Evolutionary conservation across 1,139 yeast species (phyloP).

Genomic region (Chernovozyma sophiae-reginae): DNA sequence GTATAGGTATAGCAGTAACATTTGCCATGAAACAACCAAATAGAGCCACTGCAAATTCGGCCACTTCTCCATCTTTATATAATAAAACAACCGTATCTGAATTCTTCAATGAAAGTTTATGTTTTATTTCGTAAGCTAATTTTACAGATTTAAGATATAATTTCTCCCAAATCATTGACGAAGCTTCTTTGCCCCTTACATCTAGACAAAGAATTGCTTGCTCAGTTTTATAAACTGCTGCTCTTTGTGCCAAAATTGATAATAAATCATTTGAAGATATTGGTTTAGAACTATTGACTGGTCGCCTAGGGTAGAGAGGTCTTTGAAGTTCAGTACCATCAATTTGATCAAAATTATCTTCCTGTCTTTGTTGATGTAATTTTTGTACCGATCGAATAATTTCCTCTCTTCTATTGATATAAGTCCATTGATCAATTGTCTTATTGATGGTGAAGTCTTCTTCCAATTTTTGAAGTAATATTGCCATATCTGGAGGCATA

Average conservation of each 20-base stretch:
- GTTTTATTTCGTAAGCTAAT: constrained; percentile 82
- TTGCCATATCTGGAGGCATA: constrained; percentile 46
- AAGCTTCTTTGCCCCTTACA: constrained; percentile 73
- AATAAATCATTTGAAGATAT: constrained; percentile 44
- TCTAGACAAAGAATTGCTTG: constrained; percentile 73
- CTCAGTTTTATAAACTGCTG: constrained; percentile 59
- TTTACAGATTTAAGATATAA: constrained; percentile 78
- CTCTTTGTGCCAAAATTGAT: constrained; percentile 69
- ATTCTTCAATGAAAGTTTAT: constrained; percentile 62
- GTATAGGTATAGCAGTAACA: constrained; percentile 89
- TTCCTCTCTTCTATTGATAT: constrained; percentile 44
- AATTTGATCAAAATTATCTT: constrained; percentile 18
- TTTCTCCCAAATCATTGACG: constrained; percentile 85
- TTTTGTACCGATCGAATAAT: constrained; percentile 37
- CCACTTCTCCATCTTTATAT: constrained; percentile 78
- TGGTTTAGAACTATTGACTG: constrained; percentile 16
- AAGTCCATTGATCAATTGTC: constrained; percentile 47
- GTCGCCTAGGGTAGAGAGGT: constrained; percentile 60
- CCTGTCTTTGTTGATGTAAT: constrained; percentile 33
- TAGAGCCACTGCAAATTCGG: constrained; percentile 81
- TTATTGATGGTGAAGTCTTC: constrained; percentile 40
- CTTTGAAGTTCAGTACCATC: constrained; percentile 42
- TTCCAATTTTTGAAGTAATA: constrained; percentile 40
- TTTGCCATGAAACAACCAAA: constrained; percentile 94
- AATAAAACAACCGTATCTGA: constrained; percentile 82